Base-by-base conservation (phyloP, 108 stramenopile species). In the Skeletonema tropicum region DNA sequence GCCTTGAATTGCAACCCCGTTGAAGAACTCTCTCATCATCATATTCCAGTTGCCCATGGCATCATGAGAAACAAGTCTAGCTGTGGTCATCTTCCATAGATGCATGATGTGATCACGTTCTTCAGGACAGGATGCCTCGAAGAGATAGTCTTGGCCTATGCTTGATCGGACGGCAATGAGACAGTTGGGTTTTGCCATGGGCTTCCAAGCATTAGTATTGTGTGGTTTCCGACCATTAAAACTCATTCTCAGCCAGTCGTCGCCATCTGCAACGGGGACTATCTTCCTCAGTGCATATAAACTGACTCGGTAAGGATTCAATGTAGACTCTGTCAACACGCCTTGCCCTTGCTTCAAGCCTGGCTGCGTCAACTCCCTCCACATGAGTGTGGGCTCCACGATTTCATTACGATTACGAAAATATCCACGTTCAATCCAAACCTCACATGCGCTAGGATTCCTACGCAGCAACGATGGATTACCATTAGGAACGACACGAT, bases 331-430 rank as follows among this genome's bases (percentile, higher is more conserved):
- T 39, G 60, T 46, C 26, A 70, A 49, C 4, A 14, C 26, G 8
- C 29, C 46, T 32, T 64, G 48, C n/a, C 42, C 46, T 32, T 64
- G 48, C n/a, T 45, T 46, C 48, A 81, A 25, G 33, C 82, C 32
- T 29, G 86, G 85, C 60, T 86, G 76, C n/a, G 67, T 67, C 21
- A 73, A 11, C 8, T 83, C 84, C 31, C 83, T 72, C 90, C 90
- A 91, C 66, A 89, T 88, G 8, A 91, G 86, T 71, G 87, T 89
- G 38, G 90, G 90, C 72, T 91, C 88, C n/a, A 91, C 85, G 6
- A 88, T 78, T 55, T 83, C 77, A 48, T 59, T 72, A 33, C 74
- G 65, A 21, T 83, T 85, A 69, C 86, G 80, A 42, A 87, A 86
- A 35, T 85, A 83, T 35, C 88, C 90, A 12, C 88, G 72, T 74